Conservation (phyloP, 2,329 filamentous ascomycete genomes). For the Fusarium sacchari region DNA sequence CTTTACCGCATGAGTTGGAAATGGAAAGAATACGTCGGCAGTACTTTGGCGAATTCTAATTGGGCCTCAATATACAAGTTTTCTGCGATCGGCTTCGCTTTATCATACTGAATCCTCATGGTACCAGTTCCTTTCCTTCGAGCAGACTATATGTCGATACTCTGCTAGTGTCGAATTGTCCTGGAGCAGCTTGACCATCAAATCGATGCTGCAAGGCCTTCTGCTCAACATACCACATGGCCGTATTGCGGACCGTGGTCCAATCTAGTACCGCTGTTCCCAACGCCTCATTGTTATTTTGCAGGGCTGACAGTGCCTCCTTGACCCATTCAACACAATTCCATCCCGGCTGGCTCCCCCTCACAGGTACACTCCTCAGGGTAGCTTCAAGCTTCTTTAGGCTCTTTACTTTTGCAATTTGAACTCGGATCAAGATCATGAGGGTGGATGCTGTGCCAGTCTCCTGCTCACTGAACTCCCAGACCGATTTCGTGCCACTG, state of each 20-base stretch:
- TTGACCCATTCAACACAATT: neutral
- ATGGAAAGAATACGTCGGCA: conserved; percentile 34
- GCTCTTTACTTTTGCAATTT: neutral
- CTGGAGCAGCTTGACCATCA: neutral
- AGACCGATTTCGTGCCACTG: neutral
- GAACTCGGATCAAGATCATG: neutral
- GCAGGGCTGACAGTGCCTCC: neutral
- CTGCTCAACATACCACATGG: neutral
- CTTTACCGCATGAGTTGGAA: conserved; percentile 17
- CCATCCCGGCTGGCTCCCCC: neutral
- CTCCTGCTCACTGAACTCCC: neutral
- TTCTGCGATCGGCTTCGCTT: too few species aligned
- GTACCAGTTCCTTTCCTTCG: neutral
- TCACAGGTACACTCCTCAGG: neutral
- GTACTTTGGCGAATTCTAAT: conserved; percentile 27
- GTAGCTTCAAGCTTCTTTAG: neutral
- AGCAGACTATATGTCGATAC: conserved; percentile 52
- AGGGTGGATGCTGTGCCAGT: neutral
- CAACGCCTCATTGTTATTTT: accelerated
- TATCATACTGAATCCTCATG: neutral
- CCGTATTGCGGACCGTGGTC: accelerated
- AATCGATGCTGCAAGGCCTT: neutral
- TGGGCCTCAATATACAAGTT: too few species aligned
- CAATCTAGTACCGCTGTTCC: neutral
- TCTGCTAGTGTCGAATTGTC: conserved; percentile 45